Evolutionary conservation across 805 yeast species (phyloP), one percentile per base, ranked within the genome.

Genomic region (Candida maris): DNA sequence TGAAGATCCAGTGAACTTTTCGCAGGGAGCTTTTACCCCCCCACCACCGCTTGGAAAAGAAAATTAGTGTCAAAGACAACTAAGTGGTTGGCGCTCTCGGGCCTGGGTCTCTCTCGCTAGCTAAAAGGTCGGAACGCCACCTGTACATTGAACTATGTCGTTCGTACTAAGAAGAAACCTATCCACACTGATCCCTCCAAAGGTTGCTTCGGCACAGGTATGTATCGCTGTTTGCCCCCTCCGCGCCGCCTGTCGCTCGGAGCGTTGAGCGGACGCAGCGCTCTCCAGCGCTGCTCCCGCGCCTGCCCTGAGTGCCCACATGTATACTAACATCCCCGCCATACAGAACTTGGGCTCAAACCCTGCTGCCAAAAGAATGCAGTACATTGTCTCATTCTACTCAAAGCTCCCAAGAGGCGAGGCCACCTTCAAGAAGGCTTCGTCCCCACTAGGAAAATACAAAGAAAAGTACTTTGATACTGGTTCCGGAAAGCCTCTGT

Each of bases 171-270:
- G 85, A 81, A 89, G 98, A 73, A 82, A 82, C 56, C 77, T 91
- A 66, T 88, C 97, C 50, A 84, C 97, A 59, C 76, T 91, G 72
- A 89, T 91, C 62, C 98, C 98, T 56, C 98, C 98, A 65, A 91
- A 91, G 91, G 81, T 91, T 61, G 97, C 96, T 39, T 88, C 97
- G 46, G 93, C 96, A 31, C 77, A 81, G 68, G 91, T 83, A 76
- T 56, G 89, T 74, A 17, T 18, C 32, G 38, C 24, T 28, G 35
- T 28, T 26, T n/a, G 19, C 18, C 24, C 30, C 23, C 6, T 23
- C 34, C 35, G 35, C n/a, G n/a, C n/a, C n/a, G n/a, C n/a, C n/a
- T n/a, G n/a, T n/a, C n/a, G n/a, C n/a, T n/a, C n/a, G n/a, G n/a
- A n/a, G n/a, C n/a, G n/a, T n/a, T n/a, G n/a, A n/a, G n/a, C n/a